phyloP scores from a whole-genome alignment of 345 rosid genomes.

The Murraya koenigii region DNA sequence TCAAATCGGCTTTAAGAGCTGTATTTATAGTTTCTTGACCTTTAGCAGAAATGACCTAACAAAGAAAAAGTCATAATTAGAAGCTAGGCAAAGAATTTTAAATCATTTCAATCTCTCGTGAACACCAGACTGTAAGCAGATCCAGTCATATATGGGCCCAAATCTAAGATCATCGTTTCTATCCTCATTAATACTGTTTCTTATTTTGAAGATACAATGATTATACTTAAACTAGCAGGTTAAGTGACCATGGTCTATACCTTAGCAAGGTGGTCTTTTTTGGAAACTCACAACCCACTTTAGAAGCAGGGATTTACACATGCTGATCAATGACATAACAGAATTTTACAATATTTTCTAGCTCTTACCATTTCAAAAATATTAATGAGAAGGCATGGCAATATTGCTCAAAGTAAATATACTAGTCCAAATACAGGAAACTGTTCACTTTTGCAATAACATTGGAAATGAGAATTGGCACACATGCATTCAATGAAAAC shows the following conservation, averaged over 20 bases:
- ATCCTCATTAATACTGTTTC: no score
- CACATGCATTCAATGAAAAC: neutral
- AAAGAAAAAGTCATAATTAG: neutral
- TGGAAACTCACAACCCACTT: neutral
- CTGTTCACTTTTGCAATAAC: neutral
- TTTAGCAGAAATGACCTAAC: slow-evolving; percentile 63
- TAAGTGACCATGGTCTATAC: neutral
- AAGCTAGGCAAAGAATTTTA: slow-evolving; percentile 4
- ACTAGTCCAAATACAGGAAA: neutral
- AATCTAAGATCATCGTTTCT: neutral
- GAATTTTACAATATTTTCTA: neutral
- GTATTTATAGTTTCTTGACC: slow-evolving; percentile 60
- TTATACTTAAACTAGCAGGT: neutral
- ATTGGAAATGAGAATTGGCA: neutral
- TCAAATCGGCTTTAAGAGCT: slow-evolving; percentile 75
- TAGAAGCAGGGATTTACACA: neutral
- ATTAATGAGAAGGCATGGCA: neutral
- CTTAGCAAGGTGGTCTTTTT: neutral
- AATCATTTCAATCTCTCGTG: slow-evolving; percentile 3
- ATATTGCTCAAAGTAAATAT: neutral
- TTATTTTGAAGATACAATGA: no score
- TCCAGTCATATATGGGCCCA: neutral
- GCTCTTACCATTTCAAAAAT: neutral
- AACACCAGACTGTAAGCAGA: slow-evolving; percentile 3
- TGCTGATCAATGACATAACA: neutral